Percentiles rank a stretch among this genome's conserved stretches.
phyloP scores from a whole-genome alignment of 2,329 filamentous ascomycete genomes.

The Alternaria sp. region DNA sequence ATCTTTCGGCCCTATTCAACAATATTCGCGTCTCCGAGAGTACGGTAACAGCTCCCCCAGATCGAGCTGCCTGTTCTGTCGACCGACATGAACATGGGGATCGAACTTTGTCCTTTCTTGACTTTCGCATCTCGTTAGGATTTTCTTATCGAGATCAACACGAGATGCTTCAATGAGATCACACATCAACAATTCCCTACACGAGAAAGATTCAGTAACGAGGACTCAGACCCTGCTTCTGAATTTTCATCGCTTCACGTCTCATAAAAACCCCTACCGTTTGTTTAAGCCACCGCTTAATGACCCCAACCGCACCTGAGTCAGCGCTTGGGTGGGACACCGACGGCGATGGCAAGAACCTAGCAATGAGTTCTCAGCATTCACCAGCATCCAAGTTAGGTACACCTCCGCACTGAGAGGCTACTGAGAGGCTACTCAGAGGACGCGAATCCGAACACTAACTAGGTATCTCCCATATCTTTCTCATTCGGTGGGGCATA shows the following conservation, averaged over 20 bases:
- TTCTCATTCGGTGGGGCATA: neutral
- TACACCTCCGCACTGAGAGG: neutral
- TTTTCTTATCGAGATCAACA: neutral
- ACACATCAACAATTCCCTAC: neutral
- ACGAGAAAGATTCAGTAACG: neutral
- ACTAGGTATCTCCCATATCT: neutral
- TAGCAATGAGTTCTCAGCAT: neutral
- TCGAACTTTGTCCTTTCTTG: neutral
- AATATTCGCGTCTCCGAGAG: neutral
- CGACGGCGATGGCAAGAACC: neutral
- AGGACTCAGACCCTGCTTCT: neutral
- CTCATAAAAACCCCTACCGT: neutral
- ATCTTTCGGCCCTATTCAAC: neutral
- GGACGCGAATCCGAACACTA: neutral
- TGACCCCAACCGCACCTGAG: neutral
- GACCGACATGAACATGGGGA: neutral
- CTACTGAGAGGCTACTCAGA: neutral
- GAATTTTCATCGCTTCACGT: neutral
- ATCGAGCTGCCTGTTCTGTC: neutral
- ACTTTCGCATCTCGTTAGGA: neutral
- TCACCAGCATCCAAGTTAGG: neutral
- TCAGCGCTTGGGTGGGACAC: neutral
- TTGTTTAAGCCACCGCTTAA: neutral
- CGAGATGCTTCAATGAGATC: neutral
- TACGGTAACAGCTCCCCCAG: neutral